Base-by-base conservation (phyloP, 1,284 basidiomycete genomes). In the Puccinia coronata region DNA sequence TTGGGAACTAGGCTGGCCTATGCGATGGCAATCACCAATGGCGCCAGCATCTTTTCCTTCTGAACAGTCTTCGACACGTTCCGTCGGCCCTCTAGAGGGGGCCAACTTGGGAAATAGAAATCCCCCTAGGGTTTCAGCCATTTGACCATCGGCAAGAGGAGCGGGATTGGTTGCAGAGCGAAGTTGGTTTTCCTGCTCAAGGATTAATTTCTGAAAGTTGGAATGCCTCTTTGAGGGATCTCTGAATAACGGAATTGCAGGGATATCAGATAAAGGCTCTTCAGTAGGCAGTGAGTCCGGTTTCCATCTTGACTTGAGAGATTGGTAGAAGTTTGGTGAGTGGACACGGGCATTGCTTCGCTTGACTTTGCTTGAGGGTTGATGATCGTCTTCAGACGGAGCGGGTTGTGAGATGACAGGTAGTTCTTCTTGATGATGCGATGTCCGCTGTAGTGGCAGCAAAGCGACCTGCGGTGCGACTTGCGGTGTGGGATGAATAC, bases 251-350 rank as follows among this genome's bases (percentile, higher is more conserved):
- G 61, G 12, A 31, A 6, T 11, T 53, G n/a, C n/a, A 39, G 76
- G 23, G 47, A 67, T 43, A 49, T 31, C 36, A n/a, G n/a, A n/a
- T 16, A 49, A 51, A 43, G 43, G 43, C 18, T 47, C 63, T 55
- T 67, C 36, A 25, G 47, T 31, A 55, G 49, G 28, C 11, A 63
- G 20, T 39, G 28, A n/a, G 3, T 78, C 76, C 23, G 65, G 76
- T 18, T 55, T 78, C 76, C 76, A 78, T 49, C 76, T 51, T 65
- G 65, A 67, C 63, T 78, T 78, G 76, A 78, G 76, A 34, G 76
- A 78, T 31, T 69, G 76, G 23, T 78, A 78, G 41, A 78, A 78
- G 51, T 67, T 67, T 34, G 76, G 76, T 28, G 76, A 78, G 51
- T 78, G 76, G 34, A 78, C 65, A 23, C 76, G 61, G 47, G 51